Conservation (phyloP, 257 asterid genomes). For the Vinca minor region DNA sequence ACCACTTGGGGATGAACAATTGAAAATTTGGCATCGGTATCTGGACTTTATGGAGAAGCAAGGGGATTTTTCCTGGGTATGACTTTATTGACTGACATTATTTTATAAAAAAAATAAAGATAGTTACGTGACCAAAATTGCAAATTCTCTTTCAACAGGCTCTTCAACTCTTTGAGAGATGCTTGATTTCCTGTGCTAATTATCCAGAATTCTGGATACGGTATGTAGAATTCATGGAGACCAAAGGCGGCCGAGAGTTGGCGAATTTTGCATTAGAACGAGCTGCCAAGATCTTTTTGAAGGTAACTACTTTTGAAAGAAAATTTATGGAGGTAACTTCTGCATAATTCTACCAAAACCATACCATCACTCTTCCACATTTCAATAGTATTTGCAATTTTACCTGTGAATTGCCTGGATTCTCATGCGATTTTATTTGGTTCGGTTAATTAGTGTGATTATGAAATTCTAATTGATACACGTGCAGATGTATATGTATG, state of each 20-base stretch:
- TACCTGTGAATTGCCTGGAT: background rate
- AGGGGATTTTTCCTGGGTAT: slow-evolving; percentile 67
- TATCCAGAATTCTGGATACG: slow-evolving; percentile 94
- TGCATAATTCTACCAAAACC: background rate
- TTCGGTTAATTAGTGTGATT: background rate
- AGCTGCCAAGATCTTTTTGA: slow-evolving; percentile 60
- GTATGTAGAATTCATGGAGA: slow-evolving; percentile 71
- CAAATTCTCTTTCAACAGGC: slow-evolving; percentile 37
- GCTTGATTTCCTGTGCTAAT: slow-evolving; percentile 85
- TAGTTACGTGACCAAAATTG: slow-evolving; percentile 10
- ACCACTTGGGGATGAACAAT: slow-evolving; percentile 63
- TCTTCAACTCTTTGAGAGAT: slow-evolving; percentile 74
- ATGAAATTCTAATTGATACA: background rate
- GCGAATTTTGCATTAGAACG: slow-evolving; percentile 67
- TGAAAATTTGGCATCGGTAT: slow-evolving; percentile 75
- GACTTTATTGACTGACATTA: slow-evolving; percentile 10
- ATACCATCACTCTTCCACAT: background rate
- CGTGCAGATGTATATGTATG: background rate
- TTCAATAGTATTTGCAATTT: background rate
- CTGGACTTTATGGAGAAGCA: slow-evolving; percentile 74
- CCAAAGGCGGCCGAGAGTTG: slow-evolving; percentile 71
- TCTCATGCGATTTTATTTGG: background rate
- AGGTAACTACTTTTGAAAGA: slow-evolving; percentile 38
- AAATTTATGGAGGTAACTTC: slow-evolving; percentile 1
- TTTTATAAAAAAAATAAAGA: slow-evolving; percentile 7